phyloP scores from a whole-genome alignment of 768 basidiomycete species.

The Suillus brevipes region DNA sequence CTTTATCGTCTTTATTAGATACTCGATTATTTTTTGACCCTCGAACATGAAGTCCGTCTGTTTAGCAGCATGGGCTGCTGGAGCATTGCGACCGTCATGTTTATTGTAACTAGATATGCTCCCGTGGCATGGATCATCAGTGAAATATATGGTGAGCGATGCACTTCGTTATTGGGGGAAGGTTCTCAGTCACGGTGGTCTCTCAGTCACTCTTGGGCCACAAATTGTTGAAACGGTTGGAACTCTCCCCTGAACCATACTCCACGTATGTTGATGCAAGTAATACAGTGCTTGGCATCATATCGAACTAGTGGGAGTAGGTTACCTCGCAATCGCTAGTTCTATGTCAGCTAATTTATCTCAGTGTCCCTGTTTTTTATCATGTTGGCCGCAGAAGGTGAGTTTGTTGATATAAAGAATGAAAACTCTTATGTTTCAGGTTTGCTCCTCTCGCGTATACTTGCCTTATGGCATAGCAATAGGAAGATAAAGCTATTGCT shows the following conservation, averaged over 20 bases:
- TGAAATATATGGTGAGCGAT: constrained; percentile 11
- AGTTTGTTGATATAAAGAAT: not conserved
- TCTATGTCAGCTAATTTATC: not conserved
- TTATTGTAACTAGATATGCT: constrained; percentile 14
- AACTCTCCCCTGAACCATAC: not conserved
- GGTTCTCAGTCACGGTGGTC: not conserved
- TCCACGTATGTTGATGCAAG: not conserved
- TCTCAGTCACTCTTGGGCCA: not conserved
- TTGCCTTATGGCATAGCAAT: constrained; percentile 10
- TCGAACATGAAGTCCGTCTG: constrained; percentile 14
- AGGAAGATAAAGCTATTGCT: constrained; percentile 3
- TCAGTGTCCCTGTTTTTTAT: constrained; percentile 6
- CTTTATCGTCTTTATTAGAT: not conserved
- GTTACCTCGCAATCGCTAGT: not conserved
- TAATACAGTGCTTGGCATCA: constrained; percentile 10
- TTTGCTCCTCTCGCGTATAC: constrained; percentile 15
- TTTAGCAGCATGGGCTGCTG: not conserved
- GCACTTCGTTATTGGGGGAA: not conserved
- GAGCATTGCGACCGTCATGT: constrained; percentile 7
- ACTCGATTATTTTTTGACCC: constrained; percentile 13
- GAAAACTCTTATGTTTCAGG: constrained; percentile 1
- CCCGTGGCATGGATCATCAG: constrained; percentile 9
- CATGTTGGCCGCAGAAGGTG: constrained; percentile 14
- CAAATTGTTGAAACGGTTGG: not conserved
- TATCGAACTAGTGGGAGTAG: constrained; percentile 11